Evolutionary conservation across 805 yeast genomes (phyloP), one percentile per base, ranked within the genome.

Genomic region (Jamesozyma jinghongensis): DNA sequence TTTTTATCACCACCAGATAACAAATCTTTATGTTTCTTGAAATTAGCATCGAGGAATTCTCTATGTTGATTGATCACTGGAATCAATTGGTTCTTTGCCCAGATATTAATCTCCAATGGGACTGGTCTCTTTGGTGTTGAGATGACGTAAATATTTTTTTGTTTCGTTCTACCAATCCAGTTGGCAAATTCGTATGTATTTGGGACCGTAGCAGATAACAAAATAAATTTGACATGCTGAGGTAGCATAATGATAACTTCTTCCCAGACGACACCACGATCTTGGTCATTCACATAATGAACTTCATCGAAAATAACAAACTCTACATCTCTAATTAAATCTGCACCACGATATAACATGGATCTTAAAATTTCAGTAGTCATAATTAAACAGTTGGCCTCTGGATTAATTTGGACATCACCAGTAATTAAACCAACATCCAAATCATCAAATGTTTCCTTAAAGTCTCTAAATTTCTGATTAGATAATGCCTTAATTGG

Each of bases 211-310:
- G 99, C 99, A 11, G 96, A 85, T 31, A 92, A 69, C 32, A 92
- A 67, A 47, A 92, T 86, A 52, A 85, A 83, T 56, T 90, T 90
- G 43, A 92, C 92, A 57, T 92, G 97, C 48, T 88, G 96, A 0
- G 98, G 98, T 27, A 92, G 68, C 95, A 92, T 86, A 51, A 92
- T 92, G 46, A 92, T 92, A 18, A 92, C 97, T 64, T 92, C 98
- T 66, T 92, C 98, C 98, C 98, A 92, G 3, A 92, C 98, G 12
- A 92, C 98, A 56, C 98, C 98, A 62, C 98, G 78, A 54, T 86
- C 95, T 43, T 85, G 81, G 65, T 92, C 98, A 60, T 92, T 92
- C 47, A 92, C 96, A 58, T 92, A 92, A 63, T 92, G 98, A 1
- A 92, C 98, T 59, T 92, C 98, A 66, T 92, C 98, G 59, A 92